A percentile compares a stretch with the other conserved stretches of the same genome.
phyloP scores from a whole-genome alignment of 2,329 filamentous ascomycete species.

The Xylaria sp. region DNA sequence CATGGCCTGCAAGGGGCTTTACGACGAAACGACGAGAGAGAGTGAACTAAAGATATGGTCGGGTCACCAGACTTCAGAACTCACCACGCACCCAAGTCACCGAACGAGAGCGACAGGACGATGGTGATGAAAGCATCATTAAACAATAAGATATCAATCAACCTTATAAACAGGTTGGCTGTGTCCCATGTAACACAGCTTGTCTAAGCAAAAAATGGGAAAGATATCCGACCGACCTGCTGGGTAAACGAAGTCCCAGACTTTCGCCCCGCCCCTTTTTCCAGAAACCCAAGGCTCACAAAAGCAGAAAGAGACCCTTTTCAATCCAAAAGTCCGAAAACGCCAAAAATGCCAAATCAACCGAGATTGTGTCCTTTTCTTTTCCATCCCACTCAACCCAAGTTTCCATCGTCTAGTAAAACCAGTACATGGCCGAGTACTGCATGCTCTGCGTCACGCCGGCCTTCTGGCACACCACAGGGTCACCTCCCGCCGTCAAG shows the following conservation, averaged over 20 bases:
- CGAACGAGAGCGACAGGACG: neutral
- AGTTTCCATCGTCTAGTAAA: conserved; percentile 35
- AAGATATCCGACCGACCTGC: conserved; percentile 18
- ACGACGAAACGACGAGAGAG: too few species aligned
- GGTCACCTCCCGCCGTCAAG: conserved; percentile 46
- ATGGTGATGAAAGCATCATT: neutral
- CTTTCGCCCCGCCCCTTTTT: neutral
- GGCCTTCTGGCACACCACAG: conserved; percentile 38
- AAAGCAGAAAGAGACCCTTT: neutral
- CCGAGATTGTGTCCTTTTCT: neutral
- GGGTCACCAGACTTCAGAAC: too few species aligned
- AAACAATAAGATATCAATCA: neutral
- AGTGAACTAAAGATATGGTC: too few species aligned
- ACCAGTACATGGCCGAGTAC: conserved; percentile 56
- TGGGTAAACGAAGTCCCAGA: neutral
- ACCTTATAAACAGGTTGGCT: neutral
- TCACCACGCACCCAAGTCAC: too few species aligned
- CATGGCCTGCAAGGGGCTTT: too few species aligned
- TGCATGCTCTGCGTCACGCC: conserved; percentile 46
- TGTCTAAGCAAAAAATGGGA: neutral
- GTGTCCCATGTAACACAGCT: conserved; percentile 16
- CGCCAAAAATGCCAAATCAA: conserved; percentile 15
- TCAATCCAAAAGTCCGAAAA: conserved; percentile 7
- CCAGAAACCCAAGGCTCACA: neutral
- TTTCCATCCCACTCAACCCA: neutral